Evolutionary conservation across 495 filamentous ascomycete species (phyloP).

Genomic region (Xylona heveae): DNA sequence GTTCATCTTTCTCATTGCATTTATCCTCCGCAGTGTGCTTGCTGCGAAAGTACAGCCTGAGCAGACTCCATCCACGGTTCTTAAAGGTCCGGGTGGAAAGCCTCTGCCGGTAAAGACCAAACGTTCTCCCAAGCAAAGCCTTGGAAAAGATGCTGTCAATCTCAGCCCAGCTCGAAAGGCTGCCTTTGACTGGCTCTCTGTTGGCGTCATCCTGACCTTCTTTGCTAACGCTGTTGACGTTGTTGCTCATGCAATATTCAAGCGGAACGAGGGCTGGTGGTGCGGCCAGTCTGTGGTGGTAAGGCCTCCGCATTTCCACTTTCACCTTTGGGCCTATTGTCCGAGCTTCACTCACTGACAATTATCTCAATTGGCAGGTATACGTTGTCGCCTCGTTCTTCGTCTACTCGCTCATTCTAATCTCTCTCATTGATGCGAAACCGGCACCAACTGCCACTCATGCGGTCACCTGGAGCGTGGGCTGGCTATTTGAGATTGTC

Average conservation of each 20-base stretch:
- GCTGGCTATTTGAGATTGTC: constrained; percentile 40
- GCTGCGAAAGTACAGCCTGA: constrained; percentile 14
- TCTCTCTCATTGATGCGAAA: constrained; percentile 60
- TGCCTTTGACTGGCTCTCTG: constrained; percentile 54
- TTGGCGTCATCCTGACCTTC: constrained; percentile 45
- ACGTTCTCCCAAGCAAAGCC: constrained; percentile 8
- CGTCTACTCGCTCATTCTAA: constrained; percentile 46
- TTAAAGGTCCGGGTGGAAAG: constrained; percentile 56
- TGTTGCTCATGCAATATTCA: constrained; percentile 49
- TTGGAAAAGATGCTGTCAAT: constrained; percentile 14
- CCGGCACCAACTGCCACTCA: constrained; percentile 54
- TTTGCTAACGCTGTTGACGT: constrained; percentile 53
- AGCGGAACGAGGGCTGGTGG: constrained; percentile 62
- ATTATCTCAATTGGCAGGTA: constrained; percentile 30
- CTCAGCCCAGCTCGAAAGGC: constrained; percentile 38
- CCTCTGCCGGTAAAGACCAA: constrained; percentile 33
- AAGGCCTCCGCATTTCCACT: constrained; percentile 13
- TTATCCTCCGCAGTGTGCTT: constrained; percentile 32
- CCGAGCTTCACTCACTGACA: constrained; percentile 9
- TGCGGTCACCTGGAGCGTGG: constrained; percentile 50
- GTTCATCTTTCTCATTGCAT: constrained; percentile 42
- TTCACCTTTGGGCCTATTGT: constrained; percentile 3
- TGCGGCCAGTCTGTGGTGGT: constrained; percentile 70
- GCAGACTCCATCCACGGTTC: constrained; percentile 15
- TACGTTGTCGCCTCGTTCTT: constrained; percentile 65